Evolutionary conservation across 306 rosid genomes (phyloP).

Genomic region (Leucaena leucocephala): DNA sequence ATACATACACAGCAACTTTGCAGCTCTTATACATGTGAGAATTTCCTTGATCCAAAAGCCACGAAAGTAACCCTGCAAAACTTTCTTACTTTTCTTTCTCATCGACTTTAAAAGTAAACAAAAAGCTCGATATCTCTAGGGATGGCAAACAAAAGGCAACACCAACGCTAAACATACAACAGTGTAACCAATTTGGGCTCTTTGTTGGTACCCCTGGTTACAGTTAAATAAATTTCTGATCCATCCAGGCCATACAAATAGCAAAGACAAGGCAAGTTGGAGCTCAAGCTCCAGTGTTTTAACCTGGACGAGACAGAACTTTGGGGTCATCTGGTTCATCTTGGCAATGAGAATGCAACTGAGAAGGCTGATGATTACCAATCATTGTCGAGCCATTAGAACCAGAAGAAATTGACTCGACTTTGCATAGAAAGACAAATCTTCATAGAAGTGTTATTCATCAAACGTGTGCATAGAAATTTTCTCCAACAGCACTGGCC

Average conservation of each 20-base stretch:
- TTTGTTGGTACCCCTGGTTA: conserved; percentile 55
- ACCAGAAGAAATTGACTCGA: conserved; percentile 58
- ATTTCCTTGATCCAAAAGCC: conserved; percentile 64
- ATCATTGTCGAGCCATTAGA: conserved; percentile 46
- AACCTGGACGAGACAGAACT: conserved; percentile 42
- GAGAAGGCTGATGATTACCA: conserved; percentile 33
- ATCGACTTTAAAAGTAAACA: conserved; percentile 54
- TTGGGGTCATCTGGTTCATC: conserved; percentile 54
- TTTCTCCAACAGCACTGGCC: conserved; percentile 91
- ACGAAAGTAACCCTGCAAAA: conserved; percentile 69
- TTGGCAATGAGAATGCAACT: conserved; percentile 43
- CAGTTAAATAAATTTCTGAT: conserved; percentile 56
- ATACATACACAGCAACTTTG: conserved; percentile 81
- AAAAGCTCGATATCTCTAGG: conserved; percentile 54
- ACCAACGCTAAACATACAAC: conserved; percentile 69
- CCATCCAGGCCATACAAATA: conserved; percentile 50
- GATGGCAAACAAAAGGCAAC: conserved; percentile 60
- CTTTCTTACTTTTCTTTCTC: conserved; percentile 54
- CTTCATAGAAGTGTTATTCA: conserved; percentile 54
- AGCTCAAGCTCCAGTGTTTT: conserved; percentile 47
- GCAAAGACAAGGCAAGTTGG: conserved; percentile 48
- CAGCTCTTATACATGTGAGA: conserved; percentile 69
- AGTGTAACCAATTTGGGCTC: conserved; percentile 68
- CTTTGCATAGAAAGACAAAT: conserved; percentile 44
- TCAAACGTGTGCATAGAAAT: conserved; percentile 72